Base-by-base conservation (phyloP, 495 filamentous ascomycete species). In the Penicillium lividum region DNA sequence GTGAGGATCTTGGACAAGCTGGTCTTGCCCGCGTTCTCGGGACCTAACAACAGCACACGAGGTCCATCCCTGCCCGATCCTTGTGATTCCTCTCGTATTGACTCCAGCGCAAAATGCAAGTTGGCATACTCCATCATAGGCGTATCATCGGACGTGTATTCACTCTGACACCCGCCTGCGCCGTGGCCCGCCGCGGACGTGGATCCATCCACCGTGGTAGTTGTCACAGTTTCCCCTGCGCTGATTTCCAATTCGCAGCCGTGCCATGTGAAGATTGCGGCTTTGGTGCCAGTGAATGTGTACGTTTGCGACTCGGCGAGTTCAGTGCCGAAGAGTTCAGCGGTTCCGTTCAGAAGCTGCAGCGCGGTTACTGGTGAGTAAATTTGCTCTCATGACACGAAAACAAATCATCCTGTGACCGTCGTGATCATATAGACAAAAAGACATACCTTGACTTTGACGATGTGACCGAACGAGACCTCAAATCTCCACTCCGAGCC, bases 281-380 rank as follows among this genome's bases (percentile, higher is more conserved):
- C 87, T 73, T 96, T 96, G 36, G 83, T 86, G 18, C 91, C 89
- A 31, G 80, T 80, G 73, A 99, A 96, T 42, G 83, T 87, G 80
- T 98, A 98, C 2, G 80, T 79, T 54, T 88, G 86, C 56, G 86
- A 89, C 11, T 84, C 81, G 11, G 92, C 91, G 54, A 99, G 89
- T 74, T 98, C 93, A 49, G 92, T 94, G 68, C 95, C 95, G 75
- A 98, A 97, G 66, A 95, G 84, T 78, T 99, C 94, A 42, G 95
- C 95, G 11, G 86, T 91, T 61, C 94, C 94, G 38, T 80, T 82
- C 40, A 89, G 72, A 22, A 99, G 81, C 82, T 89, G 63, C 29
- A n/a, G 5, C n/a, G 46, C 28, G 46, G 15, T n/a, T 3, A 13
- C 13, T 13, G 1, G 28, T 49, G 11, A 38, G 31, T 33, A 30